Conservation (phyloP, 2,329 filamentous ascomycete genomes). For the Exophiala oligosperma region DNA sequence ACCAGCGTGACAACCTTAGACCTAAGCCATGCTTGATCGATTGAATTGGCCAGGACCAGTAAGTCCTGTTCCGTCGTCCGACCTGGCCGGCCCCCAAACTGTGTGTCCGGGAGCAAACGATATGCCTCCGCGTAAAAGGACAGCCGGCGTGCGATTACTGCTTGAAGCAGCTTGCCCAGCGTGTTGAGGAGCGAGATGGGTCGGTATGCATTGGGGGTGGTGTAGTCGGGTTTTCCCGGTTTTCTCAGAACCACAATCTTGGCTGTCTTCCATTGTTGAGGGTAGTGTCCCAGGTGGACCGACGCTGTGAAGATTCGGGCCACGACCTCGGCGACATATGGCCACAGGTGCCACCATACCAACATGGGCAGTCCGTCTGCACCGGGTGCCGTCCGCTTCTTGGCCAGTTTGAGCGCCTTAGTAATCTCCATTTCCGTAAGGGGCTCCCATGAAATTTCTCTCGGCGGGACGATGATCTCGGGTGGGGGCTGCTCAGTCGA, state of each 20-base stretch:
- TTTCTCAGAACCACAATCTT: slow-evolving; percentile 25
- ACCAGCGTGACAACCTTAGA: slow-evolving; percentile 24
- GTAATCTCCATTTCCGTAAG: slow-evolving; percentile 25
- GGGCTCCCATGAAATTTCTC: slow-evolving; percentile 22
- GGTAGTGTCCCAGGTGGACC: slow-evolving; percentile 26
- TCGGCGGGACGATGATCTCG: slow-evolving; percentile 1
- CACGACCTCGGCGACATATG: slow-evolving; percentile 2
- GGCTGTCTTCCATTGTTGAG: slow-evolving; percentile 20
- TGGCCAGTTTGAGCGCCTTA: slow-evolving; percentile 16
- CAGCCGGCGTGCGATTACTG: slow-evolving; percentile 25
- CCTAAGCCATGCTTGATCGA: slow-evolving; percentile 22
- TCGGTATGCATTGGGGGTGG: slow-evolving; percentile 22
- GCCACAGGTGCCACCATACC: slow-evolving; percentile 17
- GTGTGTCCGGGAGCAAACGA: slow-evolving; percentile 25
- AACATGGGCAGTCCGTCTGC: slow-evolving; percentile 25
- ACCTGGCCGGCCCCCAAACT: slow-evolving; percentile 29
- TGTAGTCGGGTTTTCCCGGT: slow-evolving; percentile 31
- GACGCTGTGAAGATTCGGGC: slow-evolving; percentile 19
- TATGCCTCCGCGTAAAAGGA: slow-evolving; percentile 25
- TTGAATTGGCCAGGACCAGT: slow-evolving; percentile 24
- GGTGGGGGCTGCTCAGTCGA: slow-evolving; percentile 2
- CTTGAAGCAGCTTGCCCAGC: slow-evolving; percentile 24
- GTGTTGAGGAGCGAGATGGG: slow-evolving; percentile 32
- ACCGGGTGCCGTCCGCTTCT: slow-evolving; percentile 22
- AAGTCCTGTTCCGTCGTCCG: slow-evolving; percentile 29